Percentiles rank a stretch among this genome's conserved stretches.
Conservation (phyloP, 345 rosid genomes). For the Sisymbrium altissimum region DNA sequence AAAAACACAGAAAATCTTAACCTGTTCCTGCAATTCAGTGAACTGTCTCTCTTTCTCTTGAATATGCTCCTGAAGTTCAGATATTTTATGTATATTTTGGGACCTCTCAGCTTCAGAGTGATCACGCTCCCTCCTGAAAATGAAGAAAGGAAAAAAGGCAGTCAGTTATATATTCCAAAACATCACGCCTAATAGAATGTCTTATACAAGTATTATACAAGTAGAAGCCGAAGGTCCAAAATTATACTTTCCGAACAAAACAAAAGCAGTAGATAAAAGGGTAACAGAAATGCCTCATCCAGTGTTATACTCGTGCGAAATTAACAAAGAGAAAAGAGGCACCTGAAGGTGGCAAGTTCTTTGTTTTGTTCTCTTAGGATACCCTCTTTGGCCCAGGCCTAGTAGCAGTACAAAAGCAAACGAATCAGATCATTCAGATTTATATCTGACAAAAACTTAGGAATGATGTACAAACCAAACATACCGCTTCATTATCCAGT, state of each 20-base stretch:
- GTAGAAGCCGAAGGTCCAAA: not conserved
- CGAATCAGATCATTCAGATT: not conserved
- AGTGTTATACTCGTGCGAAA: not conserved
- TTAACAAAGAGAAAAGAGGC: conserved; percentile 30
- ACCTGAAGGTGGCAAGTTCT: conserved; percentile 85
- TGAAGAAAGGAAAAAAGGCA: not conserved
- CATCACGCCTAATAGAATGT: not conserved
- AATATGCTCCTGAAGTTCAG: conserved; percentile 81
- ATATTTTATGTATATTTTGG: conserved; percentile 73
- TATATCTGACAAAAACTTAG: not conserved
- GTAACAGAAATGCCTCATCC: not conserved
- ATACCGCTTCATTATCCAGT: conserved; percentile 84
- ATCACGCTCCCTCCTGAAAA: conserved; percentile 93
- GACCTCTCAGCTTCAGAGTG: conserved; percentile 94
- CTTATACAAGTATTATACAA: not conserved
- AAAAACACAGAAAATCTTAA: conserved; percentile 24
- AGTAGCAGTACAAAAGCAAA: conserved; percentile 28
- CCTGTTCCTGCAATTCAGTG: conserved; percentile 92
- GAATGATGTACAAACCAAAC: conserved; percentile 32
- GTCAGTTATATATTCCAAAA: not conserved
- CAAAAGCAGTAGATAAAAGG: not conserved
- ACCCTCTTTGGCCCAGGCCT: conserved; percentile 98
- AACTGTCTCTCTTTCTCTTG: conserved; percentile 90
- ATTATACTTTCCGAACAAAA: not conserved
- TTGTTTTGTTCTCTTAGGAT: conserved; percentile 85